phyloP scores from a whole-genome alignment of 1,284 basidiomycete genomes.

The Neolentinus lepideus region DNA sequence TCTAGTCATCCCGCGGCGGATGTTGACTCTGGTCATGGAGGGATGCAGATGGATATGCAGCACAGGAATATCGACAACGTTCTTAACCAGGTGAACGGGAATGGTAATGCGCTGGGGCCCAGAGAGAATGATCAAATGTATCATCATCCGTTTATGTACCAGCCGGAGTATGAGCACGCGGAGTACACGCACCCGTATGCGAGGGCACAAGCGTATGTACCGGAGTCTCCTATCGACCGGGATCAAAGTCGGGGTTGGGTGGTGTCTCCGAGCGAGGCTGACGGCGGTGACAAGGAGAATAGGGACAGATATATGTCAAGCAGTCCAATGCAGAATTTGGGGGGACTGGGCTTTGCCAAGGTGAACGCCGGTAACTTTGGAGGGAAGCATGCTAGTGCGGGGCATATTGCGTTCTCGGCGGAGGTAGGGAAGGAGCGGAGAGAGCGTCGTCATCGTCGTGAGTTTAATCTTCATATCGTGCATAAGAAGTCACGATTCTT shows the following conservation, averaged over 20 bases:
- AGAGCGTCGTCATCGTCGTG: neutral
- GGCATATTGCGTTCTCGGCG: conserved; percentile 3
- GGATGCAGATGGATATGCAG: no score
- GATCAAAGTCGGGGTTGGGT: neutral
- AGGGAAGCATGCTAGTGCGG: conserved; percentile 36
- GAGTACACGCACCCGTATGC: neutral
- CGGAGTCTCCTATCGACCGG: neutral
- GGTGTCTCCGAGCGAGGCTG: conserved; percentile 6
- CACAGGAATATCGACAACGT: no score
- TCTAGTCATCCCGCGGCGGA: no score
- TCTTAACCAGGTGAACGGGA: no score
- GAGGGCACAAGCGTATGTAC: neutral
- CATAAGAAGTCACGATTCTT: neutral
- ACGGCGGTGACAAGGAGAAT: conserved; percentile 48
- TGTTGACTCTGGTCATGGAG: no score
- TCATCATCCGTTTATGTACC: neutral
- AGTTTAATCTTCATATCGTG: neutral
- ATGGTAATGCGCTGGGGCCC: neutral
- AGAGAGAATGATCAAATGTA: neutral
- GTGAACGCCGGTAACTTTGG: conserved; percentile 24
- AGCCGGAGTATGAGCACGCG: neutral
- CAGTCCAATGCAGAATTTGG: conserved; percentile 14
- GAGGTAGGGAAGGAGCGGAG: neutral
- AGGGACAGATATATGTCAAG: conserved; percentile 10
- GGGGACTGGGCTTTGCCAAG: conserved; percentile 37